Evolutionary conservation across 1,139 yeast species (phyloP), one percentile per base, ranked within the genome.

Genomic region (Protomyces pachydermus): DNA sequence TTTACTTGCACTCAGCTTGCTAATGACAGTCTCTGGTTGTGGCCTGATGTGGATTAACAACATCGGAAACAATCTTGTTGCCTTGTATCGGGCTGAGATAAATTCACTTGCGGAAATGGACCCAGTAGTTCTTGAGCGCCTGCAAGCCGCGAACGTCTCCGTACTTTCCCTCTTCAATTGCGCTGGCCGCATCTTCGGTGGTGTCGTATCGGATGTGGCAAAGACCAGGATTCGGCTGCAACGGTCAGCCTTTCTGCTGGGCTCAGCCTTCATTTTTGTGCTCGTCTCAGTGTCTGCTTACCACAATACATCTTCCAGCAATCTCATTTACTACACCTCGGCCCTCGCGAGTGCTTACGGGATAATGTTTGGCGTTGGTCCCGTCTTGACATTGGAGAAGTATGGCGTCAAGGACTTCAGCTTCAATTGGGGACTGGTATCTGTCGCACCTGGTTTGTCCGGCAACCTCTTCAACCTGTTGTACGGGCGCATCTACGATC

Each of bases 271-370:
- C 0, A 61, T 84, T 66, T 69, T 82, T 20, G 66, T 80, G 14
- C 70, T 74, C 1, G 79, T 77, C 56, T 82, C 69, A 65, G 71
- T 71, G 32, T 71, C 72, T 51, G 78, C 75, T 66, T 70, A 67
- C 28, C 65, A 73, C 67, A 69, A 78, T 65, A 68, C 75, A 67
- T 68, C 73, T 65, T 69, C 78, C 1, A 75, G 79, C 32, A 72
- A 75, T 67, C 70, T 84, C 58, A 78, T 82, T 72, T 54, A 81
- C 1, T 79, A 86, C n/a, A 86, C 93, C 0, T 75, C 81, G 38
- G 72, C 84, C 4, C 82, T 85, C 63, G 96, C 96, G 0, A 77
- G 81, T 56, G 85, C 90, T n/a, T 90, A 88, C 75, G 97, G 97
- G 0, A 80, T 87, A 60, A 79, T 86, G 61, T 89, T 87, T 73